Evolutionary conservation across 2,329 filamentous ascomycete species (phyloP).

Genomic region (Bipolaris sorokiniana): DNA sequence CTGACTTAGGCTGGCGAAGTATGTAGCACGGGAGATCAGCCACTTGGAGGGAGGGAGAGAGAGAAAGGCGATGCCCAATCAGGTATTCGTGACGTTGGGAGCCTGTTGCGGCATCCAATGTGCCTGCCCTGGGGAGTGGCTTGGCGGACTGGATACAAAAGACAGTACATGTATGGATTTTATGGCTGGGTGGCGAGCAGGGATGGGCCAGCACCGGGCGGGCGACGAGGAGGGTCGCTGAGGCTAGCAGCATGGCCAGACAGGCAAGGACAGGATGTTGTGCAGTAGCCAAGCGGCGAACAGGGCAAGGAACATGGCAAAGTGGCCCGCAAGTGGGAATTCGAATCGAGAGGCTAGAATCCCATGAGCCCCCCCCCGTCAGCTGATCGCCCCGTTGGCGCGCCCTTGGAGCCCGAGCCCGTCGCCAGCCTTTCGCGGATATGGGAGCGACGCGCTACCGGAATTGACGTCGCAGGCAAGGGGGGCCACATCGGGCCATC

Average conservation of each 20-base stretch:
- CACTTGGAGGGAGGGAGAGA: constrained; percentile 7
- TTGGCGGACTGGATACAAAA: constrained; percentile 9
- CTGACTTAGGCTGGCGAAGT: constrained; percentile 6
- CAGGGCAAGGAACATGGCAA: background rate
- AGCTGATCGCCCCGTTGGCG: constrained; percentile 4
- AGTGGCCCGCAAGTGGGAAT: constrained; percentile 3
- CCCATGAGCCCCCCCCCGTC: constrained; percentile 3
- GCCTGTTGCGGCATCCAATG: constrained; percentile 15
- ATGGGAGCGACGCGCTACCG: constrained; percentile 8
- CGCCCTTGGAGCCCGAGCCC: background rate
- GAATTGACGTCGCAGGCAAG: background rate
- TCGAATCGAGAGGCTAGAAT: constrained; percentile 14
- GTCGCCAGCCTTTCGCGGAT: constrained; percentile 4
- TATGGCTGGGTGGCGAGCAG: constrained; percentile 9
- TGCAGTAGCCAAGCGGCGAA: constrained; percentile 9
- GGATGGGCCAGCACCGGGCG: background rate
- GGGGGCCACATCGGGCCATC: no score
- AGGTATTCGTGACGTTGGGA: constrained; percentile 20
- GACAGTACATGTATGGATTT: constrained; percentile 6
- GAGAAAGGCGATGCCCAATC: constrained; percentile 6
- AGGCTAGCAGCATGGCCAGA: constrained; percentile 7
- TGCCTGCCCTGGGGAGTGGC: constrained; percentile 5
- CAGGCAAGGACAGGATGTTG: background rate
- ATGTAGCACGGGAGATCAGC: constrained; percentile 14
- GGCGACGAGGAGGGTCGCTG: constrained; percentile 6